Base-by-base conservation (phyloP, 2,329 filamentous ascomycete species). In the Arthrobotrys pseudoclavata region DNA sequence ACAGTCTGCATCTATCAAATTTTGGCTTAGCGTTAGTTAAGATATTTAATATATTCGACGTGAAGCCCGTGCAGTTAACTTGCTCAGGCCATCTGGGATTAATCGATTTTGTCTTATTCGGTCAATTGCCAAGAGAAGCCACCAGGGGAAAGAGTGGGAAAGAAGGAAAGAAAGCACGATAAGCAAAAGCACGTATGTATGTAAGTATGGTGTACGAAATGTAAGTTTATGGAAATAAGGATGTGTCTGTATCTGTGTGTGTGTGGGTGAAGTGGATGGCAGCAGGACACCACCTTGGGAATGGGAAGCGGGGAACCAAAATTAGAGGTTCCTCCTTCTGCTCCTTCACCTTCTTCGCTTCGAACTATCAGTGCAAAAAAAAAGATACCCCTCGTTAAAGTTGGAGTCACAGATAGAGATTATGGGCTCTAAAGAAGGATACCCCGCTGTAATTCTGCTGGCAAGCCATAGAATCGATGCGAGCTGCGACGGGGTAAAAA, bases 1-100 rank as follows among this genome's bases (percentile, higher is more conserved):
- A 60, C 34, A 12, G 34, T 68, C 64, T 47, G 71, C 47, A 62
- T 69, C 70, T 67, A 55, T 45, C 50, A 52, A 18, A 50, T 12
- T 57, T 24, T 37, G 52, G 45, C n/a, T 47, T 69, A 26, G 15
- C 12, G 60, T 47, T 60, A 48, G 48, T 55, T 12, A 40, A 15
- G 13, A 15, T 40, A 40, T 12, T 40, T 40, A 5, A 12, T 64
- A 29, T 47, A 6, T 52, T 29, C 24, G 10, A 22, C n/a, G 24
- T 12, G 9, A 48, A 22, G 45, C 42, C n/a, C 42, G 42, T 47
- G 42, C 42, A 20, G 37, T 40, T 12, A n/a, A n/a, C 37, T 40
- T 40, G 37, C n/a, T n/a, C 42, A 7, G 42, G 42, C 18, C 45
- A 48, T 48, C 22, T 48, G 45, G 45, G 18, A 34, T 10, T 9